Evolutionary conservation across 2,329 filamentous ascomycete genomes (phyloP).

Genomic region (Colletotrichum sp.): DNA sequence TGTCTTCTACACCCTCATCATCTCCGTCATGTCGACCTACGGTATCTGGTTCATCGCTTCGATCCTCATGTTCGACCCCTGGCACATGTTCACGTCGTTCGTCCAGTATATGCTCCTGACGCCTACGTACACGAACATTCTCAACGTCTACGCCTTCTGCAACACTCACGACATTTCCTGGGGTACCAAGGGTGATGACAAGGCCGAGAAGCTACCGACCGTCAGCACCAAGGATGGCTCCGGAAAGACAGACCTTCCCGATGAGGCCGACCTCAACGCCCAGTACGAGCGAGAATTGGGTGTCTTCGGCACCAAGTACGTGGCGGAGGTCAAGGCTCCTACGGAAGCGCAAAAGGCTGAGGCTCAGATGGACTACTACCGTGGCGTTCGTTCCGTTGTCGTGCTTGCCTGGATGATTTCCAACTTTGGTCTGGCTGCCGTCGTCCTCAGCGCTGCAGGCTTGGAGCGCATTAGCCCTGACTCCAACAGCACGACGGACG

Average conservation of each 20-base stretch:
- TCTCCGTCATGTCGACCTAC: conserved; percentile 91
- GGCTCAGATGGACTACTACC: conserved; percentile 98
- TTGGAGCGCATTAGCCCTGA: conserved; percentile 68
- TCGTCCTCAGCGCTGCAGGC: conserved; percentile 86
- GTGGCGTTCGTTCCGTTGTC: conserved; percentile 89
- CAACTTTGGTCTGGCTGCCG: conserved; percentile 86
- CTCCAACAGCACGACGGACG: conserved; percentile 44
- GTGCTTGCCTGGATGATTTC: conserved; percentile 96
- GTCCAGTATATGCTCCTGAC: conserved; percentile 94
- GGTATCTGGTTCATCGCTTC: conserved; percentile 91
- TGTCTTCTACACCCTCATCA: conserved; percentile 91
- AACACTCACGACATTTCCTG: conserved; percentile 98
- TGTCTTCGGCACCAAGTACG: conserved; percentile 76
- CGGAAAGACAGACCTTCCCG: conserved; percentile 94
- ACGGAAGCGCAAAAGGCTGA: conserved; percentile 66
- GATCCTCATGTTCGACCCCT: conserved; percentile 94
- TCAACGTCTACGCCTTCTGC: conserved; percentile 99
- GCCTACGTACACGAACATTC: conserved; percentile 96
- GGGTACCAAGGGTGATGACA: conserved; percentile 98
- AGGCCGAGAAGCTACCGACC: conserved; percentile 86
- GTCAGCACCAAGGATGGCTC: conserved; percentile 87
- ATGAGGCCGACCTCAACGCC: conserved; percentile 92
- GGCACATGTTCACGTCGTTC: conserved; percentile 99
- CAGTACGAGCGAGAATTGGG: conserved; percentile 88
- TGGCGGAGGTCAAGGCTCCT: conserved; percentile 70